Conservation (phyloP, 2,329 filamentous ascomycete genomes). For the Cadophora malorum region DNA sequence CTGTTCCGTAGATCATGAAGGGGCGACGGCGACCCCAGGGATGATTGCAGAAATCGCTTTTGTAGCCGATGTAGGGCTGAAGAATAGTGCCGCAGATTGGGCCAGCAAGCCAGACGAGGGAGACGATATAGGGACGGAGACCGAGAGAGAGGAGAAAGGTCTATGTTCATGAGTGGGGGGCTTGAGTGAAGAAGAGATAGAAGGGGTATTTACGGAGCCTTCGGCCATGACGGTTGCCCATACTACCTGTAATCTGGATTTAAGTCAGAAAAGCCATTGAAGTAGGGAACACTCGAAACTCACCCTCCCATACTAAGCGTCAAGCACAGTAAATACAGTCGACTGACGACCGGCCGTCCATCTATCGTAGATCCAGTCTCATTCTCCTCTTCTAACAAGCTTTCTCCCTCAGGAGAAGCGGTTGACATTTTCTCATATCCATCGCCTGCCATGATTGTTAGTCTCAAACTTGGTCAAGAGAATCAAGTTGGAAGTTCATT, state of each 20-base stretch:
- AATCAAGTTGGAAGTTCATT: too few species aligned
- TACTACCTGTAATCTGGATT: slow-evolving; percentile 21
- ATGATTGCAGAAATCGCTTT: slow-evolving; percentile 56
- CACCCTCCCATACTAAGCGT: slow-evolving; percentile 14
- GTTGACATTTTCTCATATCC: neutral
- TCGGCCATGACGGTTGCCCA: slow-evolving; percentile 23
- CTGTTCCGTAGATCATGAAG: slow-evolving; percentile 57
- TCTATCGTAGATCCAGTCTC: neutral
- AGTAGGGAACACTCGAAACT: neutral
- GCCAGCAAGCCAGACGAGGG: slow-evolving; percentile 62
- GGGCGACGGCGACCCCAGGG: slow-evolving; percentile 54
- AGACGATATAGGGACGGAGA: slow-evolving; percentile 57
- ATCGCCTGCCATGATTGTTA: neutral
- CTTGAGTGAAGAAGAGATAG: too few species aligned
- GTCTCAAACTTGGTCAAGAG: too few species aligned
- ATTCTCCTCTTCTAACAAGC: neutral
- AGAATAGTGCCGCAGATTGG: slow-evolving; percentile 59
- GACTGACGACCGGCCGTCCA: neutral
- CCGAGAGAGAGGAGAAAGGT: slow-evolving; percentile 56
- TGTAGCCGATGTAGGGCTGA: slow-evolving; percentile 60
- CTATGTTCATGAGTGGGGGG: too few species aligned
- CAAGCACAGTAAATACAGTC: neutral
- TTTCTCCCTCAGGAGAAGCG: neutral
- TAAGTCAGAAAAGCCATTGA: neutral
- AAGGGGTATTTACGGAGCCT: slow-evolving; percentile 26